Base-by-base conservation (phyloP, 2,329 filamentous ascomycete species). In the Rhinocladiella similis region DNA sequence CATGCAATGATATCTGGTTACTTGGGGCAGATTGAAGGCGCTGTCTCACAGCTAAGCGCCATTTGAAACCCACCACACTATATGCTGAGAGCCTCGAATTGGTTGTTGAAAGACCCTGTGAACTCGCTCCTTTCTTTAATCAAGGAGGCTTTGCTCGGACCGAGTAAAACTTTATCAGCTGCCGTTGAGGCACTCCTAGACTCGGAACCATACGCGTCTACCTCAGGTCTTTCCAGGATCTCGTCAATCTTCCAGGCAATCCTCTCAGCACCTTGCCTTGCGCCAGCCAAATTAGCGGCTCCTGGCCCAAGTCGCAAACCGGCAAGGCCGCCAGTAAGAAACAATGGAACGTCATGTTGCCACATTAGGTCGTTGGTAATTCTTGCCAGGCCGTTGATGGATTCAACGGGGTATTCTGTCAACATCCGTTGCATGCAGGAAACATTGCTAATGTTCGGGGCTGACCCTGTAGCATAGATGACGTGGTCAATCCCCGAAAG, bases 361-460 rank as follows among this genome's bases (percentile, higher is more conserved):
- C 89, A 93, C 80, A 86, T 87, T 58, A 93, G 74, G 65, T 93
- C 88, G 41, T 92, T 83, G 1, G 82, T 92, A 50, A 93, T 70
- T 61, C 86, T 89, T 0, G 90, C 89, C 18, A 91, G 74, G 0
- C 89, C 89, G 3, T 84, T 83, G 20, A 83, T 78, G 0, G 76
- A 80, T 14, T 83, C 72, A 33, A 93, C 79, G 0, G 87, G 88
- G 59, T 86, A 77, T 16, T 83, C 78, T 2, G 73, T 60, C 7
- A 82, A 71, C 67, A 93, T 81, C 0, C 75, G 80, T 54, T 83
- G 72, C 12, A 93, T 72, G 54, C 85, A 84, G 0, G 85, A 80
- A 19, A 91, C 75, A 1, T 77, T 76, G 1, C 72, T 66, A 22
- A 90, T 82, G 61, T 91, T 79, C 0, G 83, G 82, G 47, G 84